Percentiles rank a stretch among this genome's conserved stretches.
phyloP scores from a whole-genome alignment of 2,329 filamentous ascomycete genomes.

The Colletotrichum incanum region DNA sequence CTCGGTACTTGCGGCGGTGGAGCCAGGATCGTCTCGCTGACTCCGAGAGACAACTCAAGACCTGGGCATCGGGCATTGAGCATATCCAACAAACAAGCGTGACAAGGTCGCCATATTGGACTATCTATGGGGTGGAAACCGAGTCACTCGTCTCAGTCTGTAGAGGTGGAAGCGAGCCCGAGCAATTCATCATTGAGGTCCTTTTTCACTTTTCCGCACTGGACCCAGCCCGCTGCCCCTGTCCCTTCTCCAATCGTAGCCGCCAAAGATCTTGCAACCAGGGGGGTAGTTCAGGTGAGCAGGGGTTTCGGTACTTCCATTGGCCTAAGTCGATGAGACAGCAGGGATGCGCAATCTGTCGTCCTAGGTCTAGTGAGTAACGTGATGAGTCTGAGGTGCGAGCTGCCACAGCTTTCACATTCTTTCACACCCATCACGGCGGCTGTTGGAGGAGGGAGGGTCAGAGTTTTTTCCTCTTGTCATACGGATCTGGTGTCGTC shows the following conservation, averaged over 20 bases:
- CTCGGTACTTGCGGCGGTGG: conserved; percentile 39
- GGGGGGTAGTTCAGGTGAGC: conserved; percentile 47
- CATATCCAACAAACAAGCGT: neutral
- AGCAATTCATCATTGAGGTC: conserved; percentile 8
- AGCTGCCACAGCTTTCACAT: conserved; percentile 38
- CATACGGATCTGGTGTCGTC: neutral
- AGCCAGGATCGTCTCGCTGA: conserved; percentile 39
- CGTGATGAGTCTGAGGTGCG: conserved; percentile 53
- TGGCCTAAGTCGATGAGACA: conserved; percentile 51
- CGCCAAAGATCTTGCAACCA: conserved; percentile 51
- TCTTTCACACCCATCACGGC: conserved; percentile 33
- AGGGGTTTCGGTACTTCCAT: conserved; percentile 53
- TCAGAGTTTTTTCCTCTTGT: neutral
- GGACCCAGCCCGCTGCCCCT: conserved; percentile 16
- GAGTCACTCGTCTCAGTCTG: conserved; percentile 24
- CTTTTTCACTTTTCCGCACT: neutral
- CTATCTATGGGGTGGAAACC: neutral
- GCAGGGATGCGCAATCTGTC: conserved; percentile 45
- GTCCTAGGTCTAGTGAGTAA: conserved; percentile 49
- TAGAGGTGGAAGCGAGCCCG: conserved; percentile 24
- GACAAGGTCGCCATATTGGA: neutral
- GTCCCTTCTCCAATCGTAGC: conserved; percentile 52
- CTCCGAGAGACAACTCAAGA: conserved; percentile 30
- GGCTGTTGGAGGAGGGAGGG: conserved; percentile 11
- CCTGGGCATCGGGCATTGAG: neutral